These are phyloP conservation scores for Septoria petroselini DNA, from an alignment of 2,329 filamentous ascomycete genomes.

Conservation along the genomic window DNA sequence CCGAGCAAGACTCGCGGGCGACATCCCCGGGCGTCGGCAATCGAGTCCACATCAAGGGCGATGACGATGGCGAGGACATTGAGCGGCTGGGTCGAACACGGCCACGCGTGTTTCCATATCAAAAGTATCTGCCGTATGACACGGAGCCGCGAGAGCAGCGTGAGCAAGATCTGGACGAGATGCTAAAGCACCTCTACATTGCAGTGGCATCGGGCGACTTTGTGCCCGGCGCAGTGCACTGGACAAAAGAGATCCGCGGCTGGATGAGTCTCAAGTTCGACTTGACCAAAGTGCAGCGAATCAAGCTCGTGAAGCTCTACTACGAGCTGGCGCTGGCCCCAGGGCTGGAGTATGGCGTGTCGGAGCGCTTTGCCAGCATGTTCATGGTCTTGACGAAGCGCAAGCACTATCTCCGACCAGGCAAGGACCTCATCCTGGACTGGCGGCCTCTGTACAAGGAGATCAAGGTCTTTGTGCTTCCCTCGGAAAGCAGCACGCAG, in stretches of 20 bases:
- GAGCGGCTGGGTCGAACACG: slow-evolving; percentile 65
- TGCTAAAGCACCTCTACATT: slow-evolving; percentile 90
- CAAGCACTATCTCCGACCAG: slow-evolving; percentile 90
- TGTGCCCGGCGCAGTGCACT: slow-evolving; percentile 86
- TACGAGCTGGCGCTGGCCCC: slow-evolving; percentile 91
- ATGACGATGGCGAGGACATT: slow-evolving; percentile 43
- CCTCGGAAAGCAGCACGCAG: slow-evolving; percentile 70
- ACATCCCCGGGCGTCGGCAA: slow-evolving; percentile 72
- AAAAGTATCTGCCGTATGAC: slow-evolving; percentile 80
- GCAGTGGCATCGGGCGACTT: slow-evolving; percentile 91
- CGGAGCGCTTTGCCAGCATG: slow-evolving; percentile 94
- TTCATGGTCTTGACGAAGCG: slow-evolving; percentile 96
- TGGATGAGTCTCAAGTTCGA: slow-evolving; percentile 98
- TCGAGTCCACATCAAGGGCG: slow-evolving; percentile 33
- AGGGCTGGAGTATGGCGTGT: slow-evolving; percentile 74
- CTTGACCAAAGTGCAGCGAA: slow-evolving; percentile 77
- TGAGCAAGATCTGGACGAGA: slow-evolving; percentile 76
- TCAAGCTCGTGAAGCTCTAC: slow-evolving; percentile 83
- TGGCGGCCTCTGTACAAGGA: slow-evolving; percentile 93
- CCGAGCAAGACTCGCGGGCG: slow-evolving; percentile 75
- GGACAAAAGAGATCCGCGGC: slow-evolving; percentile 91
- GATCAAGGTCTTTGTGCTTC: slow-evolving; percentile 83
- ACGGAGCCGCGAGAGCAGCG: slow-evolving; percentile 77
- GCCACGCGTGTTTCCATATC: slow-evolving; percentile 90
- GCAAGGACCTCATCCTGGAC: slow-evolving; percentile 84